phyloP scores from a whole-genome alignment of 305 asterid genomes.

The Andrographis paniculata region DNA sequence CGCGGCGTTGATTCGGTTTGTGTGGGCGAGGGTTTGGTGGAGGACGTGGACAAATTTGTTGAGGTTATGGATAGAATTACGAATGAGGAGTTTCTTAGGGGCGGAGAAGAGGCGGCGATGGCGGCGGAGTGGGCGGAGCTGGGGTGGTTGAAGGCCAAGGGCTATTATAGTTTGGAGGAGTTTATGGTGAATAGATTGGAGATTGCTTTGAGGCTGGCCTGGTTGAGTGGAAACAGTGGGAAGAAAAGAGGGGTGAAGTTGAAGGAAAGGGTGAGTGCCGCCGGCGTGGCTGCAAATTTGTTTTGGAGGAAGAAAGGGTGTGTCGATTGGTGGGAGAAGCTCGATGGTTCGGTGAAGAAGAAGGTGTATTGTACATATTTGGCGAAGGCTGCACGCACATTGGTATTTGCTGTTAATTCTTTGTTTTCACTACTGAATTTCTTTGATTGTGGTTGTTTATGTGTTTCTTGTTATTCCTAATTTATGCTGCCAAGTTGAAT shows the following conservation, averaged over 20 bases:
- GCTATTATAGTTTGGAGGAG: constrained; percentile 82
- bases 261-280: constrained; percentile 63
- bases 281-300: constrained; percentile 61
- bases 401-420: constrained; percentile 39
- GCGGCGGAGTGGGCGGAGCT: constrained; percentile 83
- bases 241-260: constrained; percentile 68
- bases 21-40: constrained; percentile 55
- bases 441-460: neutral
- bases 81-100: constrained; percentile 71
- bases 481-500: too few species aligned
- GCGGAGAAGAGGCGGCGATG: constrained; percentile 62
- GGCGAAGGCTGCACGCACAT: constrained; percentile 65
- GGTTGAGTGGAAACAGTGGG: constrained; percentile 64
- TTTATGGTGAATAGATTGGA: constrained; percentile 71
- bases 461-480: constrained; percentile 2
- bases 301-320: constrained; percentile 99
- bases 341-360: constrained; percentile 57
- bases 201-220: constrained; percentile 77
- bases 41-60: constrained; percentile 45
- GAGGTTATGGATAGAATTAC: constrained; percentile 52
- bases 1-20: constrained; percentile 49
- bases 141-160: constrained; percentile 82
- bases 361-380: constrained; percentile 47
- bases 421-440: neutral
- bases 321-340: constrained; percentile 90